phyloP scores from a whole-genome alignment of 2,329 filamentous ascomycete species.

The Fusarium equiseti region DNA sequence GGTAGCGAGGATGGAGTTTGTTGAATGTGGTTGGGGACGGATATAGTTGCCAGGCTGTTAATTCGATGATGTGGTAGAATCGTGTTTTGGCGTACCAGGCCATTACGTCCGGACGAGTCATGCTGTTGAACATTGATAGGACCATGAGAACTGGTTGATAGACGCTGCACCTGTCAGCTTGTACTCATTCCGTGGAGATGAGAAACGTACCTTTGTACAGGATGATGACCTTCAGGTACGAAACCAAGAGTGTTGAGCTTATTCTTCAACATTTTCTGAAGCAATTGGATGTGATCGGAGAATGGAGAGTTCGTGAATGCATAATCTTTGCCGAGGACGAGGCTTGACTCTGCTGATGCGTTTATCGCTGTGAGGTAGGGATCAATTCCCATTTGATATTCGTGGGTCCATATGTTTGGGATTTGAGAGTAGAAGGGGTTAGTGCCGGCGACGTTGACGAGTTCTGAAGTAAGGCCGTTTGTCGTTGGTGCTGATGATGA shows the following conservation, averaged over 20 bases:
- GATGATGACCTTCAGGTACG: constrained; percentile 22
- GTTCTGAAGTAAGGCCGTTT: background rate
- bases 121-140: constrained; percentile 52
- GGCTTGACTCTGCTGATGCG: constrained; percentile 38
- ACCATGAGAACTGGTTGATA: constrained; percentile 51
- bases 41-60: constrained; percentile 51
- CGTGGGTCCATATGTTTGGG: constrained; percentile 49
- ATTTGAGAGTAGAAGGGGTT: constrained; percentile 44
- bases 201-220: constrained; percentile 27
- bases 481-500: background rate
- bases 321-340: constrained; percentile 45
- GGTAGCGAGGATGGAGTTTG: constrained; percentile 47
- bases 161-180: background rate
- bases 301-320: constrained; percentile 48
- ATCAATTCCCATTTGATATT: constrained; percentile 50
- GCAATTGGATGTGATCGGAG: constrained; percentile 49
- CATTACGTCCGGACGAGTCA: constrained; percentile 53
- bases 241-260: constrained; percentile 41
- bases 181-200: accelerated
- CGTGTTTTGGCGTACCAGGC: constrained; percentile 57
- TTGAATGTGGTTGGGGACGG: constrained; percentile 47
- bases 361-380: constrained; percentile 45
- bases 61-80: constrained; percentile 52
- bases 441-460: constrained; percentile 21
- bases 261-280: constrained; percentile 43